These are phyloP conservation scores for Orbilia javanica DNA, from an alignment of 2,329 filamentous ascomycete species.

Conservation along the genomic window DNA sequence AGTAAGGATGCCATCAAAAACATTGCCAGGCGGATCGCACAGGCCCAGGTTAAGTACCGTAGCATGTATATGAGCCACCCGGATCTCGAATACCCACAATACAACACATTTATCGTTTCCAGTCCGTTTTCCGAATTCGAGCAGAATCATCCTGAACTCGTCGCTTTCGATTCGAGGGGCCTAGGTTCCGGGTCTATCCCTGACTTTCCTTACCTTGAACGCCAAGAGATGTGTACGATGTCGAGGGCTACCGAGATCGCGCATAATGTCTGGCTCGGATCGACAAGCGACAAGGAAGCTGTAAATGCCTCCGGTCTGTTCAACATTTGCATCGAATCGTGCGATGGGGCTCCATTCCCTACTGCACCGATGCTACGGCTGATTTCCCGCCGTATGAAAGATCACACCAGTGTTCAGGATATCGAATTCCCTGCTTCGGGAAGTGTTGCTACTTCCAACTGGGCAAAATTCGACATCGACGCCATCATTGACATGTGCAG, in stretches of 20 bases:
- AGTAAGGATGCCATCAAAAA: conserved; percentile 75
- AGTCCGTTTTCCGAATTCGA: conserved; percentile 80
- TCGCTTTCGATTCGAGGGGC: conserved; percentile 80
- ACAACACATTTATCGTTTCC: conserved; percentile 85
- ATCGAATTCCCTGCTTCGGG: conserved; percentile 93
- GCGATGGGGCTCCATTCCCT: conserved; percentile 81
- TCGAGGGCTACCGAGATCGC: conserved; percentile 89
- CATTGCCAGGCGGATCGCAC: conserved; percentile 74
- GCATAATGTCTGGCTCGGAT: conserved; percentile 87
- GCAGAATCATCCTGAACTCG: conserved; percentile 75
- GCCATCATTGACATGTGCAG: conserved; percentile 86
- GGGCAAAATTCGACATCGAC: conserved; percentile 84
- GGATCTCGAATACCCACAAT: conserved; percentile 73
- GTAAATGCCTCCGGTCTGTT: conserved; percentile 68
- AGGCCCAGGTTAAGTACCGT: conserved; percentile 82
- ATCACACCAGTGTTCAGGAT: conserved; percentile 67
- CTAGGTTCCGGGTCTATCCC: conserved; percentile 80
- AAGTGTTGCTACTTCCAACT: conserved; percentile 87
- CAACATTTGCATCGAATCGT: conserved; percentile 89
- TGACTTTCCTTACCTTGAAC: conserved; percentile 83
- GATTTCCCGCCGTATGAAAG: conserved; percentile 66
- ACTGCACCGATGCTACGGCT: conserved; percentile 53
- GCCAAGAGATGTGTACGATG: conserved; percentile 93
- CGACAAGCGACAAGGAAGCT: conserved; percentile 66
- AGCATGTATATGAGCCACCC: conserved; percentile 71